A percentile compares a stretch with the other conserved stretches of the same genome.
phyloP scores from a whole-genome alignment of 768 basidiomycete genomes.

The Macrolepiota albuminosa region DNA sequence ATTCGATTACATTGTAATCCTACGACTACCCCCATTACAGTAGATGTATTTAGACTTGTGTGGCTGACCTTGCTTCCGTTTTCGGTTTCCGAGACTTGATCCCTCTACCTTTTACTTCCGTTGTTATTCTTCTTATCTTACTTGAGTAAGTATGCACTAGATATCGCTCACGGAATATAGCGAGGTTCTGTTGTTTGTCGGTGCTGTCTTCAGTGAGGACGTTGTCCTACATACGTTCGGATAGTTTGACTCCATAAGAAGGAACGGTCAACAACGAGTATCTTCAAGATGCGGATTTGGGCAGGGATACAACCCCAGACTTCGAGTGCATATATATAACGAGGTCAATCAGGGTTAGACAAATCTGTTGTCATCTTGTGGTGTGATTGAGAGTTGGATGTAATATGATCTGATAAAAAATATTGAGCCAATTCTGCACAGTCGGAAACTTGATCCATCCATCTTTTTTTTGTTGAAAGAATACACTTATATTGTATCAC shows the following conservation, averaged over 20 bases:
- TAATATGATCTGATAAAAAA: background rate
- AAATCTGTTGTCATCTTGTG: background rate
- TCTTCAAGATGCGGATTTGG: background rate
- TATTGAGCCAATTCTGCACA: background rate
- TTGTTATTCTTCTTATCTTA: too few species aligned
- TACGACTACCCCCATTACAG: too few species aligned
- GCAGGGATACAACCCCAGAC: background rate
- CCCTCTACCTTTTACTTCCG: too few species aligned
- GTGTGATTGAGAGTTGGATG: background rate
- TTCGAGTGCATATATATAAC: background rate
- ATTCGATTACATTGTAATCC: background rate
- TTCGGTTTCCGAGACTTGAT: too few species aligned
- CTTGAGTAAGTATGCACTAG: too few species aligned
- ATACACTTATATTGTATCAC: background rate
- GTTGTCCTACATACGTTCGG: background rate
- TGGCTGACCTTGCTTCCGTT: too few species aligned
- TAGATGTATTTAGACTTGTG: too few species aligned
- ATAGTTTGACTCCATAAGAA: background rate
- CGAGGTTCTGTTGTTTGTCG: too few species aligned
- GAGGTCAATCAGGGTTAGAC: background rate
- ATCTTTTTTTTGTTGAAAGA: background rate
- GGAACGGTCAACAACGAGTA: background rate
- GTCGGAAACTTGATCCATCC: background rate
- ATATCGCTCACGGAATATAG: too few species aligned
- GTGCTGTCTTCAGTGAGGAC: too few species aligned